A percentile compares a stretch with the other conserved stretches of the same genome.
phyloP scores from a whole-genome alignment of 495 filamentous ascomycete genomes.

The Hypomontagnella monticulosa region DNA sequence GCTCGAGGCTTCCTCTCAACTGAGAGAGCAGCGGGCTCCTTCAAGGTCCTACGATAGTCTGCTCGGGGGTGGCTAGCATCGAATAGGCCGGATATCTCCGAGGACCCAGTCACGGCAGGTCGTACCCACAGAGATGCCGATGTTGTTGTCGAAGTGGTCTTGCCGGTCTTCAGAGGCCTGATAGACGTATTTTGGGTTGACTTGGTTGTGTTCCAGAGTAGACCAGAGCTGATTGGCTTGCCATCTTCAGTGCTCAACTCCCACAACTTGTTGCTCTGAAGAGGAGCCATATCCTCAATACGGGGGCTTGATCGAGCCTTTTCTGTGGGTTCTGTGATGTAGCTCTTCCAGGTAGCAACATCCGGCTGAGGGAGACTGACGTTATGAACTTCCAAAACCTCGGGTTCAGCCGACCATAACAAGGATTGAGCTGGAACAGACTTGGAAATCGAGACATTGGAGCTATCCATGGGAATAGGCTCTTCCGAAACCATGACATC shows the following conservation, averaged over 20 bases:
- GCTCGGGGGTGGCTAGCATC: slow-evolving; percentile 13
- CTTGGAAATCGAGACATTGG: not conserved
- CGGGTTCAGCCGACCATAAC: slow-evolving; percentile 33
- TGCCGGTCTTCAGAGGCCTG: slow-evolving; percentile 22
- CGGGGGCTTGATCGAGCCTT: slow-evolving; percentile 23
- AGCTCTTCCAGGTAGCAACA: slow-evolving; percentile 37
- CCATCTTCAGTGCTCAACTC: slow-evolving; percentile 26
- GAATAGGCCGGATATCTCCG: slow-evolving; percentile 29
- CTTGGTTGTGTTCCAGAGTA: slow-evolving; percentile 36
- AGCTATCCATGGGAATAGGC: slow-evolving; percentile 27
- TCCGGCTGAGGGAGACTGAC: slow-evolving; percentile 44
- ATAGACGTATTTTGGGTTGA: not conserved
- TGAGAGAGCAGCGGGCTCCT: slow-evolving; percentile 36
- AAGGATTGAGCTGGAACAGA: not conserved
- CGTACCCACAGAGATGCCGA: slow-evolving; percentile 17
- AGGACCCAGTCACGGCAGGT: not conserved
- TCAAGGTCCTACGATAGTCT: slow-evolving; percentile 34
- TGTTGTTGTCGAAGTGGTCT: not conserved
- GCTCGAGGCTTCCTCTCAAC: slow-evolving; percentile 32
- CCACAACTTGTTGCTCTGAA: slow-evolving; percentile 47
- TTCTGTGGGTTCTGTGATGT: slow-evolving; percentile 23
- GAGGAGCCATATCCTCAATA: slow-evolving; percentile 17
- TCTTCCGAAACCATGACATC: slow-evolving; percentile 34
- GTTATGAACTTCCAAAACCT: not conserved
- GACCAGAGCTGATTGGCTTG: not conserved